Conservation (phyloP, 192 early-diverging fungal species). For the Jimgerdemannia lactiflua region DNA sequence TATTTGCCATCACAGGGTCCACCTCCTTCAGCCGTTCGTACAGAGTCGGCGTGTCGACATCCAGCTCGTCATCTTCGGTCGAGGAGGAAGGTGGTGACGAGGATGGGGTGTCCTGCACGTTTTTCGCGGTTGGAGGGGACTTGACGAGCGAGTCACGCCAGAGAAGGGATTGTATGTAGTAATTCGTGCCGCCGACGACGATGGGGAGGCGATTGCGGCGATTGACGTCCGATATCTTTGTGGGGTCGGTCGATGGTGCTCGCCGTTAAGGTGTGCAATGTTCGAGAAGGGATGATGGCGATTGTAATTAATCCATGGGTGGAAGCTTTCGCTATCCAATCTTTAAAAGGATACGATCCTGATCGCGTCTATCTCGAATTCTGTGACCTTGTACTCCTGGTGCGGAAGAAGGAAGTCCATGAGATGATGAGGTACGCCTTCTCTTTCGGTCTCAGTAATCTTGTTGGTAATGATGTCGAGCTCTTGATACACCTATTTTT, state of each 20-base stretch:
- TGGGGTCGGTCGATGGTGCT: not conserved
- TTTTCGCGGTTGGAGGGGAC: conserved; percentile 11
- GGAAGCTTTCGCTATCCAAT: not conserved
- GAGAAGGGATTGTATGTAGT: conserved; percentile 92
- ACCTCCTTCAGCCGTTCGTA: conserved; percentile 65
- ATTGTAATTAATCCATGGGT: too few species aligned
- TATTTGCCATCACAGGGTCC: conserved; percentile 84
- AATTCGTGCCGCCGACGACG: conserved; percentile 95
- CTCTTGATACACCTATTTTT: conserved; percentile 76
- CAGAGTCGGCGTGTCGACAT: conserved; percentile 50
- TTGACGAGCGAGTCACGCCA: conserved; percentile 71
- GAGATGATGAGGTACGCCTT: conserved; percentile 78
- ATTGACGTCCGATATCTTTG: conserved; percentile 71
- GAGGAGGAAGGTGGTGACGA: conserved; percentile 13
- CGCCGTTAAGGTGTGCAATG: not conserved
- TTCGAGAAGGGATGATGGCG: not conserved
- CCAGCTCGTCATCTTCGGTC: conserved; percentile 10
- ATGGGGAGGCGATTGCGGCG: conserved; percentile 70
- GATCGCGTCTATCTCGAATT: conserved; percentile 80
- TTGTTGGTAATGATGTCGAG: conserved; percentile 97
- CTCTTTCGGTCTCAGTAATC: conserved; percentile 66
- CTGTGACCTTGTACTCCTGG: conserved; percentile 82
- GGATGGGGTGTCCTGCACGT: conserved; percentile 16
- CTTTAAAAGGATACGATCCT: conserved; percentile 42
- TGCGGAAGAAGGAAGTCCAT: conserved; percentile 71